Conservation (phyloP, 495 filamentous ascomycete species). For the Bombardia bombarda region DNA sequence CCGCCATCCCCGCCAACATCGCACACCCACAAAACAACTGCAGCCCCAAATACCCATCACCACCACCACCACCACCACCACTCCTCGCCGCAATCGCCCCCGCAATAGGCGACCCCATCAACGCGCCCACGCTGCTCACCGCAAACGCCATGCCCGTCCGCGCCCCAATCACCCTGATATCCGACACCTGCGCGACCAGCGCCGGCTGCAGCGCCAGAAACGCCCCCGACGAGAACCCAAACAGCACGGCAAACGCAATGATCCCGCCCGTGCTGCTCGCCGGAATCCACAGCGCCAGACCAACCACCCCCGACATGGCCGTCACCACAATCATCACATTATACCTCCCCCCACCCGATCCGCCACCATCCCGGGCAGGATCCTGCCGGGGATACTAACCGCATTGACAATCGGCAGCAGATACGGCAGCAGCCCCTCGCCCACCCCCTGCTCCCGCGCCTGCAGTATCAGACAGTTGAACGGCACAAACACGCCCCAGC, state of each 20-base stretch:
- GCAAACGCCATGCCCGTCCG: conserved; percentile 63
- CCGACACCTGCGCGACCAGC: conserved; percentile 62
- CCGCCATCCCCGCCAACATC: no score
- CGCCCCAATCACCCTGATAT: conserved; percentile 64
- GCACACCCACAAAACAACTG: background rate
- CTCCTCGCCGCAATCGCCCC: conserved; percentile 54
- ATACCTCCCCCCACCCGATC: conserved; percentile 66
- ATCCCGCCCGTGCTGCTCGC: conserved; percentile 52
- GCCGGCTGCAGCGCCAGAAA: conserved; percentile 55
- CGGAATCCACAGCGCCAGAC: conserved; percentile 62
- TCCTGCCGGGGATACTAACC: conserved; percentile 65
- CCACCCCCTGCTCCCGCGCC: conserved; percentile 48
- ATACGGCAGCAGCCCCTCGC: conserved; percentile 48
- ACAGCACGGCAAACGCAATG: conserved; percentile 58
- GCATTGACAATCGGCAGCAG: conserved; percentile 67
- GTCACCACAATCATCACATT: conserved; percentile 63
- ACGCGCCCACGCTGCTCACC: conserved; percentile 52
- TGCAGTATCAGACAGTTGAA: conserved; percentile 59
- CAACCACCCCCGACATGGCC: conserved; percentile 51
- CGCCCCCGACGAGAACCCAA: conserved; percentile 66
- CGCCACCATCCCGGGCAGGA: conserved; percentile 61
- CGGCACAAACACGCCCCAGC: conserved; percentile 65
- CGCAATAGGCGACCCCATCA: conserved; percentile 66
- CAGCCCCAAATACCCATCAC: conserved; percentile 48
- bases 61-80: no score